phyloP scores from a whole-genome alignment of 192 early-diverging fungal genomes.

The Coemansia sp. region DNA sequence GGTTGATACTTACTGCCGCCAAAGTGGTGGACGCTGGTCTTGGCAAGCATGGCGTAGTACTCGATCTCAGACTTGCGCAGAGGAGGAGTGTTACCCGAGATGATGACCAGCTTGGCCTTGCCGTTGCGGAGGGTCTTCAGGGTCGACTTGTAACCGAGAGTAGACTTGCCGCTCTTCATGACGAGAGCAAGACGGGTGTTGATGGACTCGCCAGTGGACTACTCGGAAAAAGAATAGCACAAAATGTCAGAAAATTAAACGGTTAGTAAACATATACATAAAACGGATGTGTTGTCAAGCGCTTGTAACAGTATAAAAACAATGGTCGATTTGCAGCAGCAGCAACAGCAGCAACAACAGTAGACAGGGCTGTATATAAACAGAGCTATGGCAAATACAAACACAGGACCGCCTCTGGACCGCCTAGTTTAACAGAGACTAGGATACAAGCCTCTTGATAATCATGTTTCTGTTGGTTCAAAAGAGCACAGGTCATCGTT shows the following conservation, averaged over 20 bases:
- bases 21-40: slow-evolving; percentile 99
- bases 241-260: slow-evolving; percentile 28
- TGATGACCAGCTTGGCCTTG: slow-evolving; percentile 99
- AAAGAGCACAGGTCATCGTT: no score
- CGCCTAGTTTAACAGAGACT: no score
- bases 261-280: slow-evolving; percentile 3
- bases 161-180: slow-evolving; percentile 99
- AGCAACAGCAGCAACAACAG: no score
- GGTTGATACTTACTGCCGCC: slow-evolving; percentile 77
- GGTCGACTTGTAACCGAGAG: slow-evolving; percentile 98
- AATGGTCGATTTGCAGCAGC: no score
- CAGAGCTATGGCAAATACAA: no score
- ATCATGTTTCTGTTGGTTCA: no score
- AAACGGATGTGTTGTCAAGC: neutral
- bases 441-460: no score
- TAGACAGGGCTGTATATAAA: no score
- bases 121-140: slow-evolving; percentile 96
- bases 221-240: slow-evolving; percentile 23
- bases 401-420: no score
- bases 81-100: slow-evolving; percentile 99
- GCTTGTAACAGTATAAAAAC: no score
- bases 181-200: slow-evolving; percentile 98
- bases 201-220: slow-evolving; percentile 92
- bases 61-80: slow-evolving; percentile 99
- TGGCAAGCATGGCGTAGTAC: slow-evolving; percentile 99